Evolutionary conservation across 2,329 filamentous ascomycete species (phyloP), one percentile per base, ranked within the genome.

Genomic region (Pseudogymnoascus pannorum): DNA sequence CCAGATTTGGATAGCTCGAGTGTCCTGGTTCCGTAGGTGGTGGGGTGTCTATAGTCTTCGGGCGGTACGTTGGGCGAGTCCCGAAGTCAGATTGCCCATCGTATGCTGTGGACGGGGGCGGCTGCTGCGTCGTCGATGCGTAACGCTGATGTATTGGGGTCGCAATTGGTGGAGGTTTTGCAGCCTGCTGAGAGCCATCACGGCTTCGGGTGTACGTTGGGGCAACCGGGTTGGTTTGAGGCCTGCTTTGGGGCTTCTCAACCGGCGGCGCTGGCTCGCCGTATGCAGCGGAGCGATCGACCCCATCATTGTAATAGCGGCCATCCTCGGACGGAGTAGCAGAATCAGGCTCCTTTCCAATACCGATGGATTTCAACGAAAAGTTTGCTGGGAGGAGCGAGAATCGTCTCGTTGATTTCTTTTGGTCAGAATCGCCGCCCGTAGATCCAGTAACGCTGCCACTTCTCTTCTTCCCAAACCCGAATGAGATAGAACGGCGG

Each of bases 401-500:
- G 72, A 92, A 91, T 38, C 89, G 82, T 63, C 85, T 80, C 31
- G 78, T 76, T 77, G 70, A 79, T 74, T 81, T 85, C 75, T 88
- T 80, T 71, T 68, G 85, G 78, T 48, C 71, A 68, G 64, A 22
- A 66, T 62, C 16, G 58, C 68, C 2, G 64, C 75, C 67, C 84
- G 82, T 4, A 18, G 82, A 85, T 11, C 81, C 83, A 29, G 74
- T 70, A 59, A 87, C 82, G 70, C 86, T 86, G 64, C 87, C 87
- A 68, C 86, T 89, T 64, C 81, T 79, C 77, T 89, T 91, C 77
- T 86, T 88, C 40, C 83, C 84, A 16, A 89, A 79, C 1, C 84
- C 85, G 54, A 89, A 76, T 1, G 87, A 87, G 70, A 89, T 87
- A 0, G 88, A 91, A 51, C 87, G 84, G 22, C 88, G 83, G 31